Percentiles rank a stretch among this genome's conserved stretches.
Evolutionary conservation across 345 rosid genomes (phyloP).

Genomic region (Salix udensis): DNA sequence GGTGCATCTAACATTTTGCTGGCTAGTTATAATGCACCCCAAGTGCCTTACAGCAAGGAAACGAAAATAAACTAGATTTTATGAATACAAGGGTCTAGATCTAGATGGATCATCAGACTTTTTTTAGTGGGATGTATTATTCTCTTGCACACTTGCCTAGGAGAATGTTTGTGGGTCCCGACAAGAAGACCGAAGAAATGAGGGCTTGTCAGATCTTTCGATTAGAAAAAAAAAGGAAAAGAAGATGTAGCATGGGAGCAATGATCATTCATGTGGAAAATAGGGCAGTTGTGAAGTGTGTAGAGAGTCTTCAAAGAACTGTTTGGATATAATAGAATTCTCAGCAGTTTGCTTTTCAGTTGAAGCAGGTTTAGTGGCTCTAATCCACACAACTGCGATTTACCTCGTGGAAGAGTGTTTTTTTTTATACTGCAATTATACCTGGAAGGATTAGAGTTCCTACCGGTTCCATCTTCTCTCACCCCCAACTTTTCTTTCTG

Average conservation of each 20-base stretch:
- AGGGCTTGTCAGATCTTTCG: slow-evolving; percentile 32
- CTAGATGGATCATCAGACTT: slow-evolving; percentile 19
- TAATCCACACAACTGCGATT: neutral
- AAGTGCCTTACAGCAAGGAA: slow-evolving; percentile 46
- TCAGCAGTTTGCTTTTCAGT: slow-evolving; percentile 25
- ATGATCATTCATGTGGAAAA: slow-evolving; percentile 22
- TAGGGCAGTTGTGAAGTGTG: neutral
- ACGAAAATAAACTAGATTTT: slow-evolving; percentile 15
- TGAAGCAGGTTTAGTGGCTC: slow-evolving; percentile 22
- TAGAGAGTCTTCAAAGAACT: neutral
- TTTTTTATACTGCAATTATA: neutral
- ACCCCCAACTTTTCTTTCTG: neutral
- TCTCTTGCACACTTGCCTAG: slow-evolving; percentile 55
- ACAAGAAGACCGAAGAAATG: slow-evolving; percentile 16
- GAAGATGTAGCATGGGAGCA: slow-evolving; percentile 20
- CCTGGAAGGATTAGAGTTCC: slow-evolving; percentile 22
- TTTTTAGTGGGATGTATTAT: slow-evolving; percentile 49
- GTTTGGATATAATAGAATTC: slow-evolving; percentile 24
- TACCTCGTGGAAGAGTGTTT: neutral
- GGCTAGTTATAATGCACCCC: slow-evolving; percentile 12
- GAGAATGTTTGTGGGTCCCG: slow-evolving; percentile 67
- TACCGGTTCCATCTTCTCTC: slow-evolving; percentile 25
- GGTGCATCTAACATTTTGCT: slow-evolving; percentile 12
- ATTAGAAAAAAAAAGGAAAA: neutral
- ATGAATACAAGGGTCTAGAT: slow-evolving; percentile 13